A percentile compares a stretch with the other conserved stretches of the same genome.
These are phyloP conservation scores for Coemansia brasiliensis DNA, from an alignment of 192 early-diverging fungal species.

Conservation along the genomic window DNA sequence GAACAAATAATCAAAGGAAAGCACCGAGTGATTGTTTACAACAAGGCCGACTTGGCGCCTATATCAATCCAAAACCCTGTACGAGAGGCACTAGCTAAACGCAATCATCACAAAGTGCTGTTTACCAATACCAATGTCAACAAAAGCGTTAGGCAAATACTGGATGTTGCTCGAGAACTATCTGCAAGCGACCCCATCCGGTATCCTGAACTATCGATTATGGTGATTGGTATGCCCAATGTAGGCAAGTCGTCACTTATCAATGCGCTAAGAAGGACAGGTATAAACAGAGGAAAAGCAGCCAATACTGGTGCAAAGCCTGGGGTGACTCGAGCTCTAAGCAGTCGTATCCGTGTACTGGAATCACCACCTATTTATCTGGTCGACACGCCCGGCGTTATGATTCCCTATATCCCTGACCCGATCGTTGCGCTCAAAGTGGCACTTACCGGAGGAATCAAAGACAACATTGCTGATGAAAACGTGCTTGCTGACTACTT, in stretches of 20 bases:
- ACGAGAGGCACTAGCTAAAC: conserved; percentile 31
- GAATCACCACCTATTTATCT: conserved; percentile 91
- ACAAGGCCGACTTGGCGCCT: conserved; percentile 89
- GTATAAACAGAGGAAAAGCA: conserved; percentile 76
- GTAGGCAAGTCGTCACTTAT: conserved; percentile 94
- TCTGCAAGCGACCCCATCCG: conserved; percentile 39
- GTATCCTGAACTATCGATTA: conserved; percentile 55
- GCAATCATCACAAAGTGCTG: conserved; percentile 40
- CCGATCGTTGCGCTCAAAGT: conserved; percentile 86
- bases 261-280: conserved; percentile 79
- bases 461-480: conserved; percentile 79
- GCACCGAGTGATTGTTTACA: conserved; percentile 83
- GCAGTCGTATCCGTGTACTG: conserved; percentile 76
- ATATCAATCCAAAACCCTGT: conserved; percentile 40
- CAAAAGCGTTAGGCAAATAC: conserved; percentile 64
- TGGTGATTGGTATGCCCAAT: conserved; percentile 95
- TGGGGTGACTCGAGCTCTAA: conserved; percentile 80
- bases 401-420: conserved; percentile 82
- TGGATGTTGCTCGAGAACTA: conserved; percentile 65
- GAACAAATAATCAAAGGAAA: conserved; percentile 65
- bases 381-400: conserved; percentile 91
- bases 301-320: conserved; percentile 81
- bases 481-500: conserved; percentile 88
- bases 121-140: conserved; percentile 13
- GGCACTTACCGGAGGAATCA: conserved; percentile 84